phyloP scores from a whole-genome alignment of 768 basidiomycete genomes.

The Leccinum longicurvipes region DNA sequence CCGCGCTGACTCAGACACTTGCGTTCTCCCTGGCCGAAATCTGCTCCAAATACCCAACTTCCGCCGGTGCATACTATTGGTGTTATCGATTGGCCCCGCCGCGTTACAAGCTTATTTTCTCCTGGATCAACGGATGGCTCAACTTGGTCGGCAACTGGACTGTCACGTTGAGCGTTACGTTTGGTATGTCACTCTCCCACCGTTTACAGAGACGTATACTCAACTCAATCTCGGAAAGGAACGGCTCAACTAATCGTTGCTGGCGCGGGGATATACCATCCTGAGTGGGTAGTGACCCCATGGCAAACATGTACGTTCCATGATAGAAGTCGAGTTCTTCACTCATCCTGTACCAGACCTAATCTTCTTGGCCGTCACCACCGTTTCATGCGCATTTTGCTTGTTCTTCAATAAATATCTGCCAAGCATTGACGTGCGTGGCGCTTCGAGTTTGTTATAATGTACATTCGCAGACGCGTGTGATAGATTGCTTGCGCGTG shows the following conservation, averaged over 20 bases:
- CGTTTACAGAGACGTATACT: neutral
- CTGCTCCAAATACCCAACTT: conserved; percentile 58
- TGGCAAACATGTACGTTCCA: conserved; percentile 56
- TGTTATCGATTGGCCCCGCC: conserved; percentile 58
- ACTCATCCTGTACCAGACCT: conserved; percentile 36
- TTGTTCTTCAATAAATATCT: conserved; percentile 54
- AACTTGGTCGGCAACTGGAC: conserved; percentile 70
- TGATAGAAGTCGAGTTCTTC: neutral
- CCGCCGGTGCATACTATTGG: conserved; percentile 66
- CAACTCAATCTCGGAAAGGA: conserved; percentile 33
- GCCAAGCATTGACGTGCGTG: conserved; percentile 46
- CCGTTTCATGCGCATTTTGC: conserved; percentile 47
- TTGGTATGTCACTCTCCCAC: conserved; percentile 34
- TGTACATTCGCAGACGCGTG: conserved; percentile 3
- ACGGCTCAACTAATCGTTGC: conserved; percentile 60
- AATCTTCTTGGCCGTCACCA: conserved; percentile 53
- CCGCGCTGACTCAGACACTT: conserved; percentile 44
- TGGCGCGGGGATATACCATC: conserved; percentile 54
- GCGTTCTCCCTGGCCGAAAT: conserved; percentile 58
- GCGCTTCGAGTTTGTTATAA: neutral
- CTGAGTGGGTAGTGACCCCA: conserved; percentile 52
- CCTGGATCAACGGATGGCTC: conserved; percentile 70
- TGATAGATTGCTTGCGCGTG: conserved; percentile 53
- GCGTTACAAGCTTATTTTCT: conserved; percentile 45
- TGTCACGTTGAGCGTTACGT: conserved; percentile 61